Evolutionary conservation across 2,329 filamentous ascomycete species (phyloP).

Genomic region (Penicillium sp.): DNA sequence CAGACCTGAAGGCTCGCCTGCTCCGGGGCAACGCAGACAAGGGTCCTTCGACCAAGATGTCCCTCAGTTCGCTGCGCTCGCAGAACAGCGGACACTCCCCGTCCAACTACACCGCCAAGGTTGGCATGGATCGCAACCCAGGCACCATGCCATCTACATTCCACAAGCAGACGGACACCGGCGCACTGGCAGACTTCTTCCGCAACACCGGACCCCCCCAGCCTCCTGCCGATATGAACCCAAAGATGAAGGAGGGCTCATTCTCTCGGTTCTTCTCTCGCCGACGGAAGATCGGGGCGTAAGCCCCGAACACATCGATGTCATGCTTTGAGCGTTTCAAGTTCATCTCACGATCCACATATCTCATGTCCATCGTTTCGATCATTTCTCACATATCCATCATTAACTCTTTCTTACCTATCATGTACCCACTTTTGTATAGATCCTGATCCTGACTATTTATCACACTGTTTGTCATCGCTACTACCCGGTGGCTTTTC

Average conservation of each 20-base stretch:
- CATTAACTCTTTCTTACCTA: conserved; percentile 7
- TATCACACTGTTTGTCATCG: conserved; percentile 8
- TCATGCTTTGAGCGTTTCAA: conserved; percentile 24
- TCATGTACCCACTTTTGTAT: conserved; percentile 4
- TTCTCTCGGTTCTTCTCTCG: conserved; percentile 36
- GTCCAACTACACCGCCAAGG: conserved; percentile 38
- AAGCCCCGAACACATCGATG: conserved; percentile 9
- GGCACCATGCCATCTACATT: conserved; percentile 22
- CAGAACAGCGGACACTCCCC: conserved; percentile 27
- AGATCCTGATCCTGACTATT: conserved; percentile 10
- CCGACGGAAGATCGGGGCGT: conserved; percentile 29
- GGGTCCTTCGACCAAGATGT: conserved; percentile 29
- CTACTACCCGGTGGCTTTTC: conserved; percentile 17
- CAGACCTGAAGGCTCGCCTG: conserved; percentile 35
- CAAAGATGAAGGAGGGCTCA: conserved; percentile 27
- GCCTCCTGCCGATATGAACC: conserved; percentile 15
- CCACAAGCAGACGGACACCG: conserved; percentile 47
- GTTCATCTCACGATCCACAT: conserved; percentile 21
- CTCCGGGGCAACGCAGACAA: conserved; percentile 31
- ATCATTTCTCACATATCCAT: conserved; percentile 12
- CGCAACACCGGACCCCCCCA: conserved; percentile 63
- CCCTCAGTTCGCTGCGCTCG: conserved; percentile 33
- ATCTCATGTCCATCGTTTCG: conserved; percentile 23
- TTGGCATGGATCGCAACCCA: conserved; percentile 34
- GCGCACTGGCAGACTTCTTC: conserved; percentile 69